phyloP scores from a whole-genome alignment of 2,329 filamentous ascomycete genomes.

The Blastomyces parvus region DNA sequence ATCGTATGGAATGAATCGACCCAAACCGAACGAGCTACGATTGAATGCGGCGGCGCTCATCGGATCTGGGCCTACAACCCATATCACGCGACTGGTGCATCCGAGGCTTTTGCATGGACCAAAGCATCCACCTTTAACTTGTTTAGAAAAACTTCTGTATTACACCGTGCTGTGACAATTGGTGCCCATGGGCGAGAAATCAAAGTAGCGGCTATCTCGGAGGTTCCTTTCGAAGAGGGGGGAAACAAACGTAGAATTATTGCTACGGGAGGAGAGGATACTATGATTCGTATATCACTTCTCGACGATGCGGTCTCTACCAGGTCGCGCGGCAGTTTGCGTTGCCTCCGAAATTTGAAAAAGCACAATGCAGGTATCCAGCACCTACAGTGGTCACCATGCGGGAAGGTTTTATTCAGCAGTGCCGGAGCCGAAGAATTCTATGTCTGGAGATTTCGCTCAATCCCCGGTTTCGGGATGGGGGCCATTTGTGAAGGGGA shows the following conservation, averaged over 20 bases:
- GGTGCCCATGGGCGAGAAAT: slow-evolving; percentile 86
- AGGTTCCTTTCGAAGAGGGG: neutral
- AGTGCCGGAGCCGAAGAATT: slow-evolving; percentile 84
- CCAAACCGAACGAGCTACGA: slow-evolving; percentile 57
- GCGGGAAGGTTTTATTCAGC: slow-evolving; percentile 65
- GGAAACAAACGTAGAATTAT: slow-evolving; percentile 35
- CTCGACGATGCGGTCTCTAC: slow-evolving; percentile 15
- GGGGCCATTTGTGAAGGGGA: slow-evolving; percentile 45
- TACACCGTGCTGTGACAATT: slow-evolving; percentile 45
- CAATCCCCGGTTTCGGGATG: slow-evolving; percentile 44
- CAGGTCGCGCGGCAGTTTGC: slow-evolving; percentile 24
- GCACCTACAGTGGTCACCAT: slow-evolving; percentile 61
- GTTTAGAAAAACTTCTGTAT: slow-evolving; percentile 31
- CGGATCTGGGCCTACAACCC: slow-evolving; percentile 58
- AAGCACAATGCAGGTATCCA: slow-evolving; percentile 79
- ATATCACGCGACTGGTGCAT: slow-evolving; percentile 20
- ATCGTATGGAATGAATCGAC: slow-evolving; percentile 68
- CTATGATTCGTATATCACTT: slow-evolving; percentile 60
- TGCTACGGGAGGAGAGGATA: slow-evolving; percentile 63
- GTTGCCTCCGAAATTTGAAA: slow-evolving; percentile 57
- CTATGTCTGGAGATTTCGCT: slow-evolving; percentile 64
- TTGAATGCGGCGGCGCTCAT: slow-evolving; percentile 80
- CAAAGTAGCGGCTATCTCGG: slow-evolving; percentile 49
- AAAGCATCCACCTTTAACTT: slow-evolving; percentile 52
- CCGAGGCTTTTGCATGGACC: slow-evolving; percentile 61